Percentiles rank a stretch among this genome's conserved stretches.
Conservation (phyloP, 306 rosid genomes). For the Sicyos edulis region DNA sequence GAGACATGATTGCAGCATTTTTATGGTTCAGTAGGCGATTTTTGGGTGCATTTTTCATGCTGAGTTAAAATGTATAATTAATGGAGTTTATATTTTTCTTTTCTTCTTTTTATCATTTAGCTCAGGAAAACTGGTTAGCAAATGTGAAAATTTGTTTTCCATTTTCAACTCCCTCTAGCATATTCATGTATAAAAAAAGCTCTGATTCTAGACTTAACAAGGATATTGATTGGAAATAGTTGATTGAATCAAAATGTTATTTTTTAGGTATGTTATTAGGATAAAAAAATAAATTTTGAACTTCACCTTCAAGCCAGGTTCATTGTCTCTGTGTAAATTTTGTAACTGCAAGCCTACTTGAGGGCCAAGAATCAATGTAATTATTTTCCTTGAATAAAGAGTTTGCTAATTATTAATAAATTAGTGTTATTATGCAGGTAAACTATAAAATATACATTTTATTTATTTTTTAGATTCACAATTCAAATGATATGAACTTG, state of each 20-base stretch:
- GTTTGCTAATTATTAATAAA: too few species aligned
- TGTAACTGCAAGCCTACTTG: too few species aligned
- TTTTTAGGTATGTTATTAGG: slow-evolving; percentile 8
- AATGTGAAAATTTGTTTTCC: slow-evolving; percentile 20
- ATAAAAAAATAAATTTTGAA: not conserved
- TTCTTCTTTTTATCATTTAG: not conserved
- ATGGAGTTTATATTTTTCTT: not conserved
- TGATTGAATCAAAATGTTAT: slow-evolving; percentile 15
- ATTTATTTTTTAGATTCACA: too few species aligned
- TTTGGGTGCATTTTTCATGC: slow-evolving; percentile 17
- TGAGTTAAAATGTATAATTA: slow-evolving; percentile 21
- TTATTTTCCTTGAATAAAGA: too few species aligned
- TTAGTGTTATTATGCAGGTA: too few species aligned
- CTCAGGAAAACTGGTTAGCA: slow-evolving; percentile 13
- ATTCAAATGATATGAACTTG: too few species aligned
- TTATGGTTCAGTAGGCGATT: slow-evolving; percentile 9
- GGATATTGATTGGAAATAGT: slow-evolving; percentile 3
- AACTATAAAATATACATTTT: too few species aligned
- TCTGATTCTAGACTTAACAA: slow-evolving; percentile 2
- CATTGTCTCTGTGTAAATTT: too few species aligned
- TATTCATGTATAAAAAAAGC: slow-evolving; percentile 18
- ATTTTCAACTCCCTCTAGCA: slow-evolving; percentile 7
- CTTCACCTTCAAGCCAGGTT: too few species aligned
- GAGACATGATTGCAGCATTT: slow-evolving; percentile 15
- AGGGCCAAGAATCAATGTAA: too few species aligned